Evolutionary conservation across 169 alveolate genomes (phyloP).

Genomic region (Fabrea salina): DNA sequence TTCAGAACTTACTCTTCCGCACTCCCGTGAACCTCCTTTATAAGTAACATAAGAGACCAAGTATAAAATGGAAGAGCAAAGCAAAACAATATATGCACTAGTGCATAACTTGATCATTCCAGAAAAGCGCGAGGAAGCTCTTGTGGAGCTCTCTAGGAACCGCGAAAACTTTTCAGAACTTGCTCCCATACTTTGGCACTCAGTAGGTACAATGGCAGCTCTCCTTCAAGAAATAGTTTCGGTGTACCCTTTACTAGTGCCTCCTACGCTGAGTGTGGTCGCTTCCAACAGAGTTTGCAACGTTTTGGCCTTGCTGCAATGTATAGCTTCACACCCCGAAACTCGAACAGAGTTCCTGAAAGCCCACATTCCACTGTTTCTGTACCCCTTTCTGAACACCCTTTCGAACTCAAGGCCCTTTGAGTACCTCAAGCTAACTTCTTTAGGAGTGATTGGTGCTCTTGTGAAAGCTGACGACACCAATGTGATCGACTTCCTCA

Average conservation of each 20-base stretch:
- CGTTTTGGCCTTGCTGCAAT: slow-evolving; percentile 97
- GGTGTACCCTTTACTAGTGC: slow-evolving; percentile 87
- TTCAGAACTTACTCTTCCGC: too few species aligned
- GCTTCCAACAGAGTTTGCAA: slow-evolving; percentile 96
- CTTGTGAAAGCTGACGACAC: slow-evolving; percentile 98
- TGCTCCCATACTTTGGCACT: slow-evolving; percentile 97
- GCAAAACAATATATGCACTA: slow-evolving; percentile 82
- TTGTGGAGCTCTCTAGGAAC: slow-evolving; percentile 91
- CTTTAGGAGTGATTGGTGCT: slow-evolving; percentile 99
- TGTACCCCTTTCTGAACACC: slow-evolving; percentile 97
- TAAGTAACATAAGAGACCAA: too few species aligned
- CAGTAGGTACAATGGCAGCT: slow-evolving; percentile 97
- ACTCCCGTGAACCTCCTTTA: too few species aligned
- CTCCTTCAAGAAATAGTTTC: slow-evolving; percentile 91
- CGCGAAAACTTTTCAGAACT: slow-evolving; percentile 92
- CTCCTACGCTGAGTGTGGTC: slow-evolving; percentile 90
- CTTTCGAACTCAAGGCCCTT: slow-evolving; percentile 93
- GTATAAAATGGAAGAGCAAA: slow-evolving; percentile 23
- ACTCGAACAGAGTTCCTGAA: slow-evolving; percentile 93
- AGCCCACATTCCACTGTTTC: slow-evolving; percentile 97
- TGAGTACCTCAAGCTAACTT: slow-evolving; percentile 97
- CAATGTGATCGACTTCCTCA: slow-evolving; percentile 93
- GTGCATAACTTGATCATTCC: slow-evolving; percentile 89
- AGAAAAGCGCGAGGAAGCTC: slow-evolving; percentile 95
- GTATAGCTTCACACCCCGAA: slow-evolving; percentile 98